These are phyloP conservation scores for Neurospora sp. DNA, from an alignment of 2,329 filamentous ascomycete species.

Conservation along the genomic window DNA sequence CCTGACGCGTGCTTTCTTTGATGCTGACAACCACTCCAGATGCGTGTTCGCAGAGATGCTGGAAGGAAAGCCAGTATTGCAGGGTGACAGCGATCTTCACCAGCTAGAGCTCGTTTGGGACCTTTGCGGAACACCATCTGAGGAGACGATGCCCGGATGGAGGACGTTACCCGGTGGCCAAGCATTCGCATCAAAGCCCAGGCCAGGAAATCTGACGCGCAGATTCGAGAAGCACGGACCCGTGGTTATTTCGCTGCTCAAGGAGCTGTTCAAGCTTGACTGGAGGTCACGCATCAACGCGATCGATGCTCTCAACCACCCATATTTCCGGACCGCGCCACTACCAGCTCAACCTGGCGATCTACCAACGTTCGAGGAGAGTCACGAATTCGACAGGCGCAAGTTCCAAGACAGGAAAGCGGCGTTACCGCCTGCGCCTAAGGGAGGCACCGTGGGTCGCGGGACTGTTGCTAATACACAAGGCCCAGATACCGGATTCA, in stretches of 20 bases:
- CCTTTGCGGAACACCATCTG: slow-evolving; percentile 79
- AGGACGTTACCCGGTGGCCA: slow-evolving; percentile 72
- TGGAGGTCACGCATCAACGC: slow-evolving; percentile 87
- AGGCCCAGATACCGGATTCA: slow-evolving; percentile 40
- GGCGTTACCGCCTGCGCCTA: slow-evolving; percentile 78
- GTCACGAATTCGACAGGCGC: slow-evolving; percentile 88
- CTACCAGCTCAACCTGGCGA: slow-evolving; percentile 74
- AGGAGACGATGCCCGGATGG: slow-evolving; percentile 91
- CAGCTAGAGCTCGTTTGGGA: slow-evolving; percentile 93
- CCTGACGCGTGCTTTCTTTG: background rate
- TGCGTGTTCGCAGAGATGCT: slow-evolving; percentile 99
- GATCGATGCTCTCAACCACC: slow-evolving; percentile 82
- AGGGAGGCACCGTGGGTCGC: slow-evolving; percentile 80
- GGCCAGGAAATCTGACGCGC: slow-evolving; percentile 56
- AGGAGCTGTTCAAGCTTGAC: slow-evolving; percentile 76
- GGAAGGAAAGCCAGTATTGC: slow-evolving; percentile 80
- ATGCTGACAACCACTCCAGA: slow-evolving; percentile 31
- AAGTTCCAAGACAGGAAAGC: slow-evolving; percentile 82
- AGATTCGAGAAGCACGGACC: slow-evolving; percentile 69
- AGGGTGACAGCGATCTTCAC: slow-evolving; percentile 78
- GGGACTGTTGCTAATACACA: slow-evolving; percentile 37
- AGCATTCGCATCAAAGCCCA: slow-evolving; percentile 51
- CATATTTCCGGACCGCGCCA: slow-evolving; percentile 76
- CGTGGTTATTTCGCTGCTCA: slow-evolving; percentile 67
- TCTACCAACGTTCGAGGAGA: slow-evolving; percentile 86